These are phyloP conservation scores for Trichophyton simii DNA, from an alignment of 2,329 filamentous ascomycete species.

Conservation along the genomic window DNA sequence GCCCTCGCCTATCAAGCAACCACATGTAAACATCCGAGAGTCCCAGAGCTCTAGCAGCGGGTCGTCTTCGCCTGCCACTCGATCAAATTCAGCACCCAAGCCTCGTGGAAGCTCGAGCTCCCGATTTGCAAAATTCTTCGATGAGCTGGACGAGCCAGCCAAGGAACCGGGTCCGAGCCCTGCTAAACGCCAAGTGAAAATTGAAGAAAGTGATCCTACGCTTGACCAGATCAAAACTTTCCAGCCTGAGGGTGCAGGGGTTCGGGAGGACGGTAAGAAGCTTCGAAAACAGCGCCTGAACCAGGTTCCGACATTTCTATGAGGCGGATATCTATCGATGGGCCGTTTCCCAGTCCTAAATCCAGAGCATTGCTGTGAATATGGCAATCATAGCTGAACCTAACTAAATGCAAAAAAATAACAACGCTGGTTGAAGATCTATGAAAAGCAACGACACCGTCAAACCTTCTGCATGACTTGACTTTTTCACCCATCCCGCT, in stretches of 20 bases:
- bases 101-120: conserved; percentile 14
- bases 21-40: not conserved
- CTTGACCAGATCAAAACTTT: conserved; percentile 12
- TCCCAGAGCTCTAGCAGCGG: not conserved
- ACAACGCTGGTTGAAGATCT: not conserved
- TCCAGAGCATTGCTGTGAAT: too few species aligned
- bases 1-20: not conserved
- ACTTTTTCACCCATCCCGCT: not conserved
- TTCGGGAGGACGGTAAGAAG: conserved; percentile 13
- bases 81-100: not conserved
- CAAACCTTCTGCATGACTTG: not conserved
- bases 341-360: too few species aligned
- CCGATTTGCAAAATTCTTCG: conserved; percentile 25
- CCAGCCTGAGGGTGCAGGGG: not conserved
- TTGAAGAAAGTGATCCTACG: conserved; percentile 10
- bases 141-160: conserved; percentile 17
- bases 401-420: too few species aligned
- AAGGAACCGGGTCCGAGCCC: conserved; percentile 15
- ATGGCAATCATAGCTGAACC: too few species aligned
- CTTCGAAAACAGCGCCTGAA: conserved; percentile 29
- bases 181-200: conserved; percentile 19
- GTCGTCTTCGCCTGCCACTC: not conserved
- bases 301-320: conserved; percentile 34
- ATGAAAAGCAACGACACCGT: not conserved
- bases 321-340: conserved; percentile 16